Base-by-base conservation (phyloP, 2,329 filamentous ascomycete species). In the Aspergillus ochraceoroseus region DNA sequence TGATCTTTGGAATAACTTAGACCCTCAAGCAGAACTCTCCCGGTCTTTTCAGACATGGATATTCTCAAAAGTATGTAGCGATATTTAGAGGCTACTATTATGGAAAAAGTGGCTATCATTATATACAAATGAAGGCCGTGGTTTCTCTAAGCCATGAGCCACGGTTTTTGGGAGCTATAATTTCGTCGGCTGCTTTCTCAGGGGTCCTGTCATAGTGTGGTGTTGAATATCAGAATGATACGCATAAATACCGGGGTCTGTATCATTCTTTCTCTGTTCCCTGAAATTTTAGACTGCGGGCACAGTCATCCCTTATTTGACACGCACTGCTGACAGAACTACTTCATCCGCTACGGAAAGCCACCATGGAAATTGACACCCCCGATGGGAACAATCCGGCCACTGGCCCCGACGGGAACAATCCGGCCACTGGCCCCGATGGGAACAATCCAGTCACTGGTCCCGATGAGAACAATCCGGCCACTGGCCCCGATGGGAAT, bases 1-100 rank as follows among this genome's bases (percentile, higher is more conserved):
- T 29, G 27, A 29, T 29, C 27, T 29, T 29, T 29, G 27, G 27
- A n/a, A n/a, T n/a, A n/a, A n/a, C n/a, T n/a, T n/a, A n/a, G n/a
- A n/a, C n/a, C n/a, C n/a, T n/a, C n/a, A n/a, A n/a, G n/a, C n/a
- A n/a, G n/a, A n/a, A n/a, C n/a, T n/a, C n/a, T n/a, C n/a, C n/a
- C n/a, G n/a, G n/a, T n/a, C n/a, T n/a, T n/a, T n/a, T n/a, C n/a
- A n/a, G n/a, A n/a, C n/a, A n/a, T n/a, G n/a, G n/a, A n/a, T n/a
- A n/a, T n/a, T n/a, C n/a, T n/a, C n/a, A n/a, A n/a, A n/a, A n/a
- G n/a, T n/a, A n/a, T n/a, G n/a, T n/a, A n/a, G n/a, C n/a, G n/a
- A n/a, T n/a, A n/a, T n/a, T n/a, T n/a, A n/a, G n/a, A n/a, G n/a
- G n/a, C n/a, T n/a, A n/a, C n/a, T n/a, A n/a, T n/a, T n/a, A n/a